Base-by-base conservation (phyloP, 2,329 filamentous ascomycete genomes). In the Colletotrichum ledebouriae region DNA sequence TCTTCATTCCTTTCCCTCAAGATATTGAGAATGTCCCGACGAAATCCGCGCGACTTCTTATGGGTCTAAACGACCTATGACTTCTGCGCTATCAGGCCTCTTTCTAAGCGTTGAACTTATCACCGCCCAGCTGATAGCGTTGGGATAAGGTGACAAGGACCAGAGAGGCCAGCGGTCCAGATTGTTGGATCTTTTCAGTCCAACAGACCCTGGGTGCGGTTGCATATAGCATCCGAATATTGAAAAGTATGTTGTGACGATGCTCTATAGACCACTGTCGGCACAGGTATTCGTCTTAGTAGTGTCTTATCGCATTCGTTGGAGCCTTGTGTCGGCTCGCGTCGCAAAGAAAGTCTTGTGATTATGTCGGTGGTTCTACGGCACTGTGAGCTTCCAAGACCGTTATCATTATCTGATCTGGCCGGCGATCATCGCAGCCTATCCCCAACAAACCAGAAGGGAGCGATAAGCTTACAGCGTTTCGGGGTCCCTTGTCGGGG, bases 381-480 rank as follows among this genome's bases (percentile, higher is more conserved):
- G 56, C 56, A 60, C 61, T 65, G 61, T 60, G 55, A 69, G 66
- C 49, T 34, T 7, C 49, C 55, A 50, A 42, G 56, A 33, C 3
- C 17, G 22, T 42, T 66, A 69, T 69, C 66, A 33, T 20, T 39
- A 39, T 57, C 34, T 56, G 65, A 3, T 62, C 55, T 13, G 25
- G 49, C 34, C 29, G 58, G n/a, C 13, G 29, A 44, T 42, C 25
- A 55, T 41, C 15, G 7, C 33, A 44, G 13, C 22, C 12, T 9
- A 9, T 20, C 42, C 49, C n/a, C 34, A 37, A 50, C 47, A 41
- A 59, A 65, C 65, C 47, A 55, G 55, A 41, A 17, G 15, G 55
- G 34, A 41, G 57, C 42, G 61, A 68, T 68, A 68, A 68, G 64
- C 64, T 64, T 52, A 67, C 46, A 44, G 60, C 33, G 15, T 55